A percentile compares a stretch with the other conserved stretches of the same genome.
Evolutionary conservation across 2,329 filamentous ascomycete species (phyloP).

Genomic region (Xylaria sp.): DNA sequence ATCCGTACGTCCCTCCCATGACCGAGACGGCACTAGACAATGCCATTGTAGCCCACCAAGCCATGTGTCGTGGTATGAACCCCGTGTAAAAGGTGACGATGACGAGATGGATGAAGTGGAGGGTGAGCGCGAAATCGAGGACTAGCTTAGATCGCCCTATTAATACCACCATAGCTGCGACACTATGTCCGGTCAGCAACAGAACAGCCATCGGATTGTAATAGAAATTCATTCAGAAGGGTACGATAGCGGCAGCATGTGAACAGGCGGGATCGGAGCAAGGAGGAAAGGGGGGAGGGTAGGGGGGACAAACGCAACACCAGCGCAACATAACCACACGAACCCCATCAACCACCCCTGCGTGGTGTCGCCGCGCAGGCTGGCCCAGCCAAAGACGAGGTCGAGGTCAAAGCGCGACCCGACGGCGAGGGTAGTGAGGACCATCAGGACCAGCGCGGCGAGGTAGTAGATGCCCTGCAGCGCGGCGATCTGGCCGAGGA

Average conservation of each 20-base stretch:
- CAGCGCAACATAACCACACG: constrained; percentile 57
- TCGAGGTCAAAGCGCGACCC: constrained; percentile 57
- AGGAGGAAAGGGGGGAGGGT: background rate
- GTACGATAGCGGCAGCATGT: background rate
- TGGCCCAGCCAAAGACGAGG: constrained; percentile 60
- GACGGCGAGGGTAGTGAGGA: constrained; percentile 63
- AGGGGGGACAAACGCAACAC: constrained; percentile 55
- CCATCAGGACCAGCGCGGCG: constrained; percentile 53
- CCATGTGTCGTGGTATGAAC: constrained; percentile 72
- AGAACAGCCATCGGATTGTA: background rate
- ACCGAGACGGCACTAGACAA: constrained; percentile 49
- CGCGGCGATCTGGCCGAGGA: constrained; percentile 60
- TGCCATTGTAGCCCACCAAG: constrained; percentile 79
- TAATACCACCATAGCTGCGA: constrained; percentile 79
- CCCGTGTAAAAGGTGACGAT: constrained; percentile 78
- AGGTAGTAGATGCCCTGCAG: constrained; percentile 61
- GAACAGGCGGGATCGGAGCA: too few species aligned
- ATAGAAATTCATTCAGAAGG: background rate
- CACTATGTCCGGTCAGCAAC: constrained; percentile 51
- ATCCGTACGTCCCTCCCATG: constrained; percentile 83
- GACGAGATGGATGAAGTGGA: constrained; percentile 81
- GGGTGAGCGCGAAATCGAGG: constrained; percentile 88
- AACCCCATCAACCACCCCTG: constrained; percentile 63
- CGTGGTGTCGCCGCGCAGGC: constrained; percentile 63
- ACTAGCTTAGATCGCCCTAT: constrained; percentile 91